Evolutionary conservation across 495 filamentous ascomycete genomes (phyloP).

Genomic region (Tuber borchii): DNA sequence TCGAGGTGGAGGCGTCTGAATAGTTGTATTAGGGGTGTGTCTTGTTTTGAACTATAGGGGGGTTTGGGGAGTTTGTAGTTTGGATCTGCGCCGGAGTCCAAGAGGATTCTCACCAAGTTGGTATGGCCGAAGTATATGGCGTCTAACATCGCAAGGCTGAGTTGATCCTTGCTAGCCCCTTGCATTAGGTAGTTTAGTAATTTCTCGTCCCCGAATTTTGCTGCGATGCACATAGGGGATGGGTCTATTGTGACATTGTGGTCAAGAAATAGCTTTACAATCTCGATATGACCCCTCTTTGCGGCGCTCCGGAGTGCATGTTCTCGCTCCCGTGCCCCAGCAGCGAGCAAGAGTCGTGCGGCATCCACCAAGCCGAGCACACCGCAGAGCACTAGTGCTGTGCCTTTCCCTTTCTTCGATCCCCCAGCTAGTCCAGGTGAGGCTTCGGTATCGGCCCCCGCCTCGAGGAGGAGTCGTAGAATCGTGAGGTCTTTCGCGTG

Average conservation of each 20-base stretch:
- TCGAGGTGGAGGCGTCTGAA: background rate
- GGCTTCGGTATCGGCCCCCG: constrained; percentile 22
- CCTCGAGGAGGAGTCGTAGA: constrained; percentile 24
- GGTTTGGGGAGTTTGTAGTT: background rate
- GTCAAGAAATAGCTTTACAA: background rate
- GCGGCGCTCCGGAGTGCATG: background rate
- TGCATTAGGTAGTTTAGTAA: background rate
- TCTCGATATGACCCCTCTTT: background rate
- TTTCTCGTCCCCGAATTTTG: background rate
- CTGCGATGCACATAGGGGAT: background rate
- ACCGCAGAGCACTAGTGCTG: background rate
- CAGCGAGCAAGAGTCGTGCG: background rate
- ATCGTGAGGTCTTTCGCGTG: constrained; percentile 10
- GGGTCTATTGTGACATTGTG: background rate
- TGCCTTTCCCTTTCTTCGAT: constrained; percentile 14
- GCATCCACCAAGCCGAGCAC: background rate
- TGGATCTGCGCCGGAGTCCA: background rate
- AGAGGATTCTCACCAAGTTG: background rate
- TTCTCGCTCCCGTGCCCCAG: background rate
- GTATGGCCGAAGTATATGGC: background rate
- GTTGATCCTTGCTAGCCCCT: background rate
- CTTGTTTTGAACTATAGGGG: background rate
- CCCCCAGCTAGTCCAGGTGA: background rate
- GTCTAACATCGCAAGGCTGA: background rate
- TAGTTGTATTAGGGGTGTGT: background rate